Percentiles rank a stretch among this genome's conserved stretches.
These are phyloP conservation scores for Penicillium nordicum DNA, from an alignment of 2,329 filamentous ascomycete species.

Conservation along the genomic window DNA sequence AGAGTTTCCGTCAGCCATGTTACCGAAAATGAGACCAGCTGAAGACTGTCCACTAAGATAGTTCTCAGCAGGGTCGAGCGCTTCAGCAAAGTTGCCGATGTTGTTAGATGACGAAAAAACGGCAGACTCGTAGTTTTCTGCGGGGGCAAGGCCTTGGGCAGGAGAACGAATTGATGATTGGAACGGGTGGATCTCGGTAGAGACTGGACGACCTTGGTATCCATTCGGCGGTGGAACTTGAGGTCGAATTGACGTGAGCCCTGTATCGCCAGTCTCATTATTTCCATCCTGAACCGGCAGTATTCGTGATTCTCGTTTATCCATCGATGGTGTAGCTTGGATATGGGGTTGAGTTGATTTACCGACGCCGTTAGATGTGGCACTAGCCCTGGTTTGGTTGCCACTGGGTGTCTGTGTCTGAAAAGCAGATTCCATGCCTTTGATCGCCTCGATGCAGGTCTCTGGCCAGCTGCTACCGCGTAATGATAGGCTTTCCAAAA, in stretches of 20 bases:
- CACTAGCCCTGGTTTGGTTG: neutral
- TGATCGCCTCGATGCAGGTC: conserved; percentile 40
- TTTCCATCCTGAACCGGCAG: neutral
- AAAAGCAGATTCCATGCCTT: conserved; percentile 33
- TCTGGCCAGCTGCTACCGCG: conserved; percentile 39
- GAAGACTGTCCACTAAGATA: conserved; percentile 10
- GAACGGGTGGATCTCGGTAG: neutral
- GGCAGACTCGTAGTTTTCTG: neutral
- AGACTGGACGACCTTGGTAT: neutral
- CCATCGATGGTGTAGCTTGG: neutral
- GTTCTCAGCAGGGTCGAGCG: neutral
- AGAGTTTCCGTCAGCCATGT: conserved; percentile 11
- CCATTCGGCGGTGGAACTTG: neutral
- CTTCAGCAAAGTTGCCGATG: neutral
- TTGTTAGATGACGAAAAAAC: neutral
- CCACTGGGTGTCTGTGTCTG: neutral
- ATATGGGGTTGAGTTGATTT: neutral
- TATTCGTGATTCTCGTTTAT: neutral
- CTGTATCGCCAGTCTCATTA: neutral
- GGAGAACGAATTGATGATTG: neutral
- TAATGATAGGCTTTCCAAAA: conserved; percentile 34
- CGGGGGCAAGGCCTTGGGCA: neutral
- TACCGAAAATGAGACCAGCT: conserved; percentile 22
- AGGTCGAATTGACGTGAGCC: neutral
- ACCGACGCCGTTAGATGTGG: neutral